Percentiles rank a stretch among this genome's conserved stretches.
These are phyloP conservation scores for carrot (Daucus carota) DNA, from an alignment of 129 eudicot species.

Conservation along the genomic window DNA sequence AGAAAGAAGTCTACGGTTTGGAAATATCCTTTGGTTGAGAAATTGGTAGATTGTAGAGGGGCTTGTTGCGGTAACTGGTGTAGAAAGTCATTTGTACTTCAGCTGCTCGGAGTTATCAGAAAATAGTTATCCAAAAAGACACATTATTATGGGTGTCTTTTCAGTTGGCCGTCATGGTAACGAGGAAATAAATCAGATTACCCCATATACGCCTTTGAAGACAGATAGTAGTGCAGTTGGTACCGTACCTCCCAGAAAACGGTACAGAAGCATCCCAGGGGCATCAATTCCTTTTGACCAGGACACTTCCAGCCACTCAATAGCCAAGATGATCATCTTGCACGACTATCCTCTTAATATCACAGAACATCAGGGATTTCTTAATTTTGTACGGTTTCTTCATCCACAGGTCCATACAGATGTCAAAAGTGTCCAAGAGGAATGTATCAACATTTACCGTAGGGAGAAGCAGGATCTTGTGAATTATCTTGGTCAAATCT, in stretches of 20 bases:
- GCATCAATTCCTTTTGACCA: constrained; percentile 26
- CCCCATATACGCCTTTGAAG: constrained; percentile 22
- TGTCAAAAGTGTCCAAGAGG: constrained; percentile 33
- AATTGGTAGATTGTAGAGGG: constrained; percentile 34
- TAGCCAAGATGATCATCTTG: constrained; percentile 77
- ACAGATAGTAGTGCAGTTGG: constrained; percentile 16
- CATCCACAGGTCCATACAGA: constrained; percentile 49
- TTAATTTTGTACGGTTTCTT: constrained; percentile 38
- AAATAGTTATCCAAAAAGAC: constrained; percentile 78
- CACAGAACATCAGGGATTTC: constrained; percentile 56
- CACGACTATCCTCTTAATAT: constrained; percentile 71
- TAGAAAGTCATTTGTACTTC: constrained; percentile 57
- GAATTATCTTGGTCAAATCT: constrained; percentile 36
- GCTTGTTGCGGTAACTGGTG: constrained; percentile 75
- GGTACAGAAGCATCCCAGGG: constrained; percentile 28
- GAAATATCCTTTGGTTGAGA: constrained; percentile 66
- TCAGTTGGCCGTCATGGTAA: constrained; percentile 29
- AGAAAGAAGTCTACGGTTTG: constrained; percentile 78
- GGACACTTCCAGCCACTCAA: constrained; percentile 33
- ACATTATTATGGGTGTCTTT: constrained; percentile 58
- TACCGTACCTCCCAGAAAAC: constrained; percentile 47
- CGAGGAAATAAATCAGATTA: constrained; percentile 19
- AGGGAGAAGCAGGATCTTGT: constrained; percentile 43
- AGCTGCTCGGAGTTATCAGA: constrained; percentile 55
- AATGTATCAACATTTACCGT: constrained; percentile 36